These are phyloP conservation scores for Tuber calosporum DNA, from an alignment of 495 filamentous ascomycete genomes.

Conservation along the genomic window DNA sequence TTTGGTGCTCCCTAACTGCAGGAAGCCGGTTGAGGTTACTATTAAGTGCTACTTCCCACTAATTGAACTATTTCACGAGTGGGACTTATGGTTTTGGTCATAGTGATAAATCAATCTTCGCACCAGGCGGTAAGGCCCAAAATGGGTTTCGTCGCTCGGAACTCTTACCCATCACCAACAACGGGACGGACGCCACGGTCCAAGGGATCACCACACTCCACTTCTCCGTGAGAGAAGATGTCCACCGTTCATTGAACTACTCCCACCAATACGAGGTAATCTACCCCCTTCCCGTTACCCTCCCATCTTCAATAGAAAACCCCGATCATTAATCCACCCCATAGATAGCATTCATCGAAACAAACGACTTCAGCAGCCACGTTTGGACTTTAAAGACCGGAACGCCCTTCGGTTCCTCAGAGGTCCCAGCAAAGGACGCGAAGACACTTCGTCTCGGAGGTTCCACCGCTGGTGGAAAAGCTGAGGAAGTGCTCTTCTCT, in stretches of 20 bases:
- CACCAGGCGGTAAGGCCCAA: slow-evolving; percentile 45
- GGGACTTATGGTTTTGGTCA: neutral
- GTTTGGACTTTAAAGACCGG: slow-evolving; percentile 54
- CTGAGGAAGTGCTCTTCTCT: slow-evolving; percentile 44
- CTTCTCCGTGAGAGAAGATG: slow-evolving; percentile 50
- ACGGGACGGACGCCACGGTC: slow-evolving; percentile 45
- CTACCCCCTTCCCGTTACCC: neutral
- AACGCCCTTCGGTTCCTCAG: slow-evolving; percentile 29
- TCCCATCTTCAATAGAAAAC: slow-evolving; percentile 44
- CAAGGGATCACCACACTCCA: slow-evolving; percentile 51
- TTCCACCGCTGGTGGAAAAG: slow-evolving; percentile 28
- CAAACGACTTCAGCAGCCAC: slow-evolving; percentile 51
- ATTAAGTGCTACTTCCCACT: slow-evolving; percentile 19
- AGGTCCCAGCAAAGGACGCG: slow-evolving; percentile 16
- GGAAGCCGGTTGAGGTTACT: slow-evolving; percentile 24
- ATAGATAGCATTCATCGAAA: slow-evolving; percentile 52
- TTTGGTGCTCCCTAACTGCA: neutral
- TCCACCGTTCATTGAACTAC: slow-evolving; percentile 47
- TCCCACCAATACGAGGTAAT: slow-evolving; percentile 51
- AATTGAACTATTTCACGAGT: neutral
- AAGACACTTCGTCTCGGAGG: slow-evolving; percentile 26
- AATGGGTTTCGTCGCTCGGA: slow-evolving; percentile 53
- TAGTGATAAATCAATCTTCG: slow-evolving; percentile 50
- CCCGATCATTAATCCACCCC: slow-evolving; percentile 23
- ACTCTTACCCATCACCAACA: slow-evolving; percentile 50